Evolutionary conservation across 495 filamentous ascomycete genomes (phyloP).

Genomic region (Neurospora pannonica): DNA sequence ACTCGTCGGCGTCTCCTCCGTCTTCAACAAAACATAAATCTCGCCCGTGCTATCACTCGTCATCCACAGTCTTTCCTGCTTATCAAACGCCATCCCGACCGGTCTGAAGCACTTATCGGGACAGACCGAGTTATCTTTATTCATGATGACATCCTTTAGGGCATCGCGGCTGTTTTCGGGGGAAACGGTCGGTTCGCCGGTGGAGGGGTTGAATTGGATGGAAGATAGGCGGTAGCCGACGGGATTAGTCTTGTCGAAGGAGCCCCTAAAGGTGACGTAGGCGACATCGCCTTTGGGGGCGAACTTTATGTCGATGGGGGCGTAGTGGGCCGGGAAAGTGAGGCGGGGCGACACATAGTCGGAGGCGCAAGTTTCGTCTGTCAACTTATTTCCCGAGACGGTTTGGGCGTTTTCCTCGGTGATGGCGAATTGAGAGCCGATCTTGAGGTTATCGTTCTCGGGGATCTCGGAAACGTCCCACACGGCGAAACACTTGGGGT

Average conservation of each 20-base stretch:
- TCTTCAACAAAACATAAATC: slow-evolving; percentile 35
- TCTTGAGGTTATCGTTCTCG: slow-evolving; percentile 28
- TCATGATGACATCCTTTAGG: slow-evolving; percentile 37
- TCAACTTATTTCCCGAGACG: slow-evolving; percentile 18
- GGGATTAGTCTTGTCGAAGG: slow-evolving; percentile 38
- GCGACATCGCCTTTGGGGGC: slow-evolving; percentile 24
- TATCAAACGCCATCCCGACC: slow-evolving; percentile 38
- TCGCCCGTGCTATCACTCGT: slow-evolving; percentile 43
- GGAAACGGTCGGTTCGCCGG: slow-evolving; percentile 30
- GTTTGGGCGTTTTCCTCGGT: slow-evolving; percentile 15
- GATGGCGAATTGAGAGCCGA: slow-evolving; percentile 43
- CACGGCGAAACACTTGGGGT: slow-evolving; percentile 52
- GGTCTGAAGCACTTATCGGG: slow-evolving; percentile 43
- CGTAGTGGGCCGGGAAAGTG: slow-evolving; percentile 44
- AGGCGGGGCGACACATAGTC: slow-evolving; percentile 34
- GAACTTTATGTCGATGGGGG: slow-evolving; percentile 48
- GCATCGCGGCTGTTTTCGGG: slow-evolving; percentile 24
- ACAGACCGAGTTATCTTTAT: slow-evolving; percentile 32
- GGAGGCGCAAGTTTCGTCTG: slow-evolving; percentile 35
- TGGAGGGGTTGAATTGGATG: slow-evolving; percentile 24
- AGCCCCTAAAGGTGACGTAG: slow-evolving; percentile 46
- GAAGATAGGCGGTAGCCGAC: slow-evolving; percentile 41
- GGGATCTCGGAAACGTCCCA: slow-evolving; percentile 50
- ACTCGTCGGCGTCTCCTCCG: background rate
- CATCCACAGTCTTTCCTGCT: slow-evolving; percentile 34